Conservation (phyloP, 441 rosid genomes). For the Bruguiera hainesii region DNA sequence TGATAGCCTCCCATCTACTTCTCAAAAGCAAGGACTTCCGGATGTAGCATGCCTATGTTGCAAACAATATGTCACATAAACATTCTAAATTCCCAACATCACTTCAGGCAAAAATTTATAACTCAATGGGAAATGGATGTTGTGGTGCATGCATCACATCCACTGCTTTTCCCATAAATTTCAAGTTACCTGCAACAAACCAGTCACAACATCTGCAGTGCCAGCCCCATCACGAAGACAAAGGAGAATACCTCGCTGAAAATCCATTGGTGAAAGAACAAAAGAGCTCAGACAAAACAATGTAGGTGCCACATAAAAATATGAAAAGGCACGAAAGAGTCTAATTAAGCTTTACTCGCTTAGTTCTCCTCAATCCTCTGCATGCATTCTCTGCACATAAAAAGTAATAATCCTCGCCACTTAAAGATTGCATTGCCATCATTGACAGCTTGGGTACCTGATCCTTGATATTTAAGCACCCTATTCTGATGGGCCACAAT, state of each 20-base stretch:
- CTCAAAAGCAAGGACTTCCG: slow-evolving; percentile 38
- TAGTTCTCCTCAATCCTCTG: slow-evolving; percentile 27
- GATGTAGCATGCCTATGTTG: slow-evolving; percentile 49
- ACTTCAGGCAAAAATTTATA: not conserved
- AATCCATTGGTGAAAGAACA: slow-evolving; percentile 13
- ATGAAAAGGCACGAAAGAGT: not conserved
- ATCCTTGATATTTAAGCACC: slow-evolving; percentile 40
- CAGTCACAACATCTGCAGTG: slow-evolving; percentile 41
- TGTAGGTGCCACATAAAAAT: not conserved
- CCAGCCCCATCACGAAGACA: slow-evolving; percentile 58
- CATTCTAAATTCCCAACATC: not conserved
- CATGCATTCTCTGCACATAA: slow-evolving; percentile 42
- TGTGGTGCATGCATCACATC: not conserved
- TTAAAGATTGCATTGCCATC: slow-evolving; percentile 46
- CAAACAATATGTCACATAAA: slow-evolving; percentile 1
- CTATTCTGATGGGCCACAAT: slow-evolving; percentile 60
- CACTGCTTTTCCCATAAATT: not conserved
- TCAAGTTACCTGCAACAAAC: slow-evolving; percentile 56
- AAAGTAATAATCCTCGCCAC: slow-evolving; percentile 43
- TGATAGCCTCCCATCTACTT: slow-evolving; percentile 28
- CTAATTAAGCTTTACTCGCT: slow-evolving; percentile 23
- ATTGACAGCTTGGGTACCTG: slow-evolving; percentile 40
- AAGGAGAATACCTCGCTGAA: slow-evolving; percentile 49
- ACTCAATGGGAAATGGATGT: not conserved
- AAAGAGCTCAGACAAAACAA: slow-evolving; percentile 2